These are phyloP conservation scores for Tylopilus intermedius DNA, from an alignment of 768 basidiomycete species.

Conservation along the genomic window DNA sequence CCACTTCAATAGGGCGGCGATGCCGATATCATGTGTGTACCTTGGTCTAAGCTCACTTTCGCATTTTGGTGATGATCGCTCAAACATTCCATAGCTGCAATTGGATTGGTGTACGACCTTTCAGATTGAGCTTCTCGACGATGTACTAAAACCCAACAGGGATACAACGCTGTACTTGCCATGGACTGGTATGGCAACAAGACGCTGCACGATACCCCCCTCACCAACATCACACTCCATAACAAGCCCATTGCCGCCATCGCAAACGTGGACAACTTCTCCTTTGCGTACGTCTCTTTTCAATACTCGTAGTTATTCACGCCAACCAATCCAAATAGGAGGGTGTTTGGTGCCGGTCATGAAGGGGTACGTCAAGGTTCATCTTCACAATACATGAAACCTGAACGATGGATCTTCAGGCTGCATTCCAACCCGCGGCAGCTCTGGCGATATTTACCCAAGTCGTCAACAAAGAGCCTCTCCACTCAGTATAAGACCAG, in stretches of 20 bases:
- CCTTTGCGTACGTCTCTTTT: constrained; percentile 53
- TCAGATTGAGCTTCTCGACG: too few relatives aligned
- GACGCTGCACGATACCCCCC: constrained; percentile 36
- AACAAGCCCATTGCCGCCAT: constrained; percentile 51
- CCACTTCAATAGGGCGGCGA: constrained; percentile 22
- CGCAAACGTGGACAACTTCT: constrained; percentile 61
- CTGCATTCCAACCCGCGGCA: constrained; percentile 58
- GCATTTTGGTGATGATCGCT: neutral
- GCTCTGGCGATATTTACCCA: constrained; percentile 58
- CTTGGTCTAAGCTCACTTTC: neutral
- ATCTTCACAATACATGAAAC: neutral
- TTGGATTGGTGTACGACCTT: constrained; percentile 32
- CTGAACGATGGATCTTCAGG: constrained; percentile 29
- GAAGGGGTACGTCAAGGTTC: constrained; percentile 46
- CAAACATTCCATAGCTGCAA: constrained; percentile 10
- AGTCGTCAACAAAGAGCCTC: constrained; percentile 43
- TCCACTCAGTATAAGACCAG: constrained; percentile 43
- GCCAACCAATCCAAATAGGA: neutral
- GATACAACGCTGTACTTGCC: constrained; percentile 34
- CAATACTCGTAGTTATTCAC: too few relatives aligned
- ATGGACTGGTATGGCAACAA: constrained; percentile 46
- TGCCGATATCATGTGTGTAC: constrained; percentile 26
- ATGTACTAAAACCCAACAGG: constrained; percentile 15
- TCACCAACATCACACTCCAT: constrained; percentile 53
- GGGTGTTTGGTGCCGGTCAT: constrained; percentile 33